Evolutionary conservation across 176 grass and related monocot genomes (phyloP).

Genomic region (Triticum dicoccoides): DNA sequence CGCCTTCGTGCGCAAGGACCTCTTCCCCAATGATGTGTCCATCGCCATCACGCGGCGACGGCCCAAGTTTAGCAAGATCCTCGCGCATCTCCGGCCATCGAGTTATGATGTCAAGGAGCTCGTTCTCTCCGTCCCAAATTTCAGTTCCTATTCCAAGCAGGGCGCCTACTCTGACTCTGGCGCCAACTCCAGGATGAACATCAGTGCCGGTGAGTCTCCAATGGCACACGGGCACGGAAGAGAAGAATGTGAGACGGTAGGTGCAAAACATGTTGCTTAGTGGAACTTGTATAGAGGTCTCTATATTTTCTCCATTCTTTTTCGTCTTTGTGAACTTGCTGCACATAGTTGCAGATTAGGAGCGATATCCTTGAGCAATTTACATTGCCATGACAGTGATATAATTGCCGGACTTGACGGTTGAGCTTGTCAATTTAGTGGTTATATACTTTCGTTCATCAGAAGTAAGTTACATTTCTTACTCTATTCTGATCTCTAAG

Average conservation of each 20-base stretch:
- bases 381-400: background rate
- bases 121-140: slow-evolving; percentile 27
- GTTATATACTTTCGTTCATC: background rate
- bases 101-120: slow-evolving; percentile 43
- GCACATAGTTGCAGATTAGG: background rate
- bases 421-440: background rate
- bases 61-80: slow-evolving; percentile 63
- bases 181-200: background rate
- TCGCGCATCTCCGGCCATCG: slow-evolving; percentile 44
- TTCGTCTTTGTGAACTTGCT: background rate
- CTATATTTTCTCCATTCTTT: too few species aligned
- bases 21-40: slow-evolving; percentile 86
- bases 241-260: background rate
- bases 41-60: slow-evolving; percentile 71
- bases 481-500: too few species aligned
- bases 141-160: background rate
- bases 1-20: slow-evolving; percentile 57
- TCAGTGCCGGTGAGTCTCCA: background rate
- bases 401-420: background rate
- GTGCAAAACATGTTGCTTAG: too few species aligned
- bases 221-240: background rate
- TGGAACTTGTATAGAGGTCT: too few species aligned
- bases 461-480: background rate
- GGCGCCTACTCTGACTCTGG: background rate
- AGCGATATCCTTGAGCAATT: background rate